These are phyloP conservation scores for Lachnellula willkommii DNA, from an alignment of 2,329 filamentous ascomycete genomes.

Conservation along the genomic window DNA sequence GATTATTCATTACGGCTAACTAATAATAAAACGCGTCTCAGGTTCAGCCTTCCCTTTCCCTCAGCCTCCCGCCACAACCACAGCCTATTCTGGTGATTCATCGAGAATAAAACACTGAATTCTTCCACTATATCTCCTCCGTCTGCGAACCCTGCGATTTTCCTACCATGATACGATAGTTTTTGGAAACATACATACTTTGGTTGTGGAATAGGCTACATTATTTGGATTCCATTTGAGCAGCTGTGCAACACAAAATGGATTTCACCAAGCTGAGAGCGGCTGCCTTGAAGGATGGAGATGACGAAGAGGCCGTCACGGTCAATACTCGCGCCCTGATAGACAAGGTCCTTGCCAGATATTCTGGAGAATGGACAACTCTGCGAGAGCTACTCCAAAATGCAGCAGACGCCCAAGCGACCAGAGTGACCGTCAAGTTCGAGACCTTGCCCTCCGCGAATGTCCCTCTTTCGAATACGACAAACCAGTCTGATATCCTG, in stretches of 20 bases:
- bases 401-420: slow-evolving; percentile 92
- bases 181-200: not conserved
- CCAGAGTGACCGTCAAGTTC: slow-evolving; percentile 83
- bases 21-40: not conserved
- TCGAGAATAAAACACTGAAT: not conserved
- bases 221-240: not conserved
- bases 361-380: slow-evolving; percentile 90
- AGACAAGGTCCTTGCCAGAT: slow-evolving; percentile 93
- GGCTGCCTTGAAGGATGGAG: slow-evolving; percentile 76
- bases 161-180: not conserved
- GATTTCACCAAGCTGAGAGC: slow-evolving; percentile 75
- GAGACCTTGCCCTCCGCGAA: slow-evolving; percentile 81
- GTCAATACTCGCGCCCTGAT: slow-evolving; percentile 96
- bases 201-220: not conserved
- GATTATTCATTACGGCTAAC: not conserved
- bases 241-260: slow-evolving; percentile 40
- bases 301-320: slow-evolving; percentile 94
- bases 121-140: not conserved
- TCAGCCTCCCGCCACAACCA: slow-evolving; percentile 13
- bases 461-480: slow-evolving; percentile 59
- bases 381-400: slow-evolving; percentile 95
- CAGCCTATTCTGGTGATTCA: not conserved
- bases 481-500: slow-evolving; percentile 64
- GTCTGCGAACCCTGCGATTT: not conserved
- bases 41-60: slow-evolving; percentile 11